Base-by-base conservation (phyloP, 2,329 filamentous ascomycete species). In the Alternaria ethzedia region DNA sequence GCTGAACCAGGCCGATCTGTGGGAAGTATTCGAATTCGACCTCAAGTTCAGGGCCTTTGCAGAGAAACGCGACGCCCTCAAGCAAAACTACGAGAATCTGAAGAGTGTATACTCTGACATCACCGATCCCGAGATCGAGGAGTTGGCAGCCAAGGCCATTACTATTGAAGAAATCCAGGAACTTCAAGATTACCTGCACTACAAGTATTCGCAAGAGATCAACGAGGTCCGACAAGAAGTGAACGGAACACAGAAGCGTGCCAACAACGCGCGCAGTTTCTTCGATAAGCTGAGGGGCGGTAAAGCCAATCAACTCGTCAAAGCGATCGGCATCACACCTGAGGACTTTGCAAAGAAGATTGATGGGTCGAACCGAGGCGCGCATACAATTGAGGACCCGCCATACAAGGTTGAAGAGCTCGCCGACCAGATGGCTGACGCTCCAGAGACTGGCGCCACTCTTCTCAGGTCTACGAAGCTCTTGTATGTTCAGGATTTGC, bases 101-200 rank as follows among this genome's bases (percentile, higher is more conserved):
- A 91, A 89, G 74, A 82, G 82, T 54, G 67, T 81, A 1, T 81
- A 82, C 6, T 82, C 88, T 17, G 86, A 86, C 4, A 84, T 94
- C 20, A 82, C 89, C 23, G 96, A 98, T 75, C 77, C 84, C 1
- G 89, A 93, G 60, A 89, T 98, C 44, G 91, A 95, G 49, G 90
- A 94, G 69, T 90, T 97, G 86, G 87, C 96, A n/a, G 86, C 87
- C 1, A 86, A 89, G 61, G 94, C 94, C 4, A 88, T 88, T 5
- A 95, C 91, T 0, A 94, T 97, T 85, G 96, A 99, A 77, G 96
- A 99, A 77, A 86, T 99, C 17, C 96, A 99, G 77, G 96, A 99
- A 79, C 82, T 99, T 21, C 95, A 98, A 76, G 96, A 99, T 75
- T 98, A 98, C 73, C 84, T 98, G 57, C 94, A 98, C 75, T 99